These are phyloP conservation scores for Gelatoporia subvermispora DNA, from an alignment of 768 basidiomycete genomes.

Conservation along the genomic window DNA sequence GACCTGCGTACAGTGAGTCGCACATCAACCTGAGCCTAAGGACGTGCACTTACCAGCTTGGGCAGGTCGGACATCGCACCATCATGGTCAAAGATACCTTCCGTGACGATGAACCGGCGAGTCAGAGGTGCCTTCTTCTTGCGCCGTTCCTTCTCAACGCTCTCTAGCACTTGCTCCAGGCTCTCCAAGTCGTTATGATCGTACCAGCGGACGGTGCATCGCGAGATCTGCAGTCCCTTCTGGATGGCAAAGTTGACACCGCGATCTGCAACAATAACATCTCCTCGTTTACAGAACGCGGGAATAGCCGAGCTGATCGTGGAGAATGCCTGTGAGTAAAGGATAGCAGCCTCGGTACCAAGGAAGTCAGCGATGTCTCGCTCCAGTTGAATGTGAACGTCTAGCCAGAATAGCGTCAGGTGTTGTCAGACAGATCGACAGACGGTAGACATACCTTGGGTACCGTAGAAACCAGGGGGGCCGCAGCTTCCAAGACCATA, in stretches of 20 bases:
- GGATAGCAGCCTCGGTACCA: constrained; percentile 81
- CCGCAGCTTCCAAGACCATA: constrained; percentile 96
- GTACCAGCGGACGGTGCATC: constrained; percentile 90
- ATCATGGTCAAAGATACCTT: constrained; percentile 95
- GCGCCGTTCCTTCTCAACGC: constrained; percentile 83
- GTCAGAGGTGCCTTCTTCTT: constrained; percentile 80
- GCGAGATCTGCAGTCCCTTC: constrained; percentile 91
- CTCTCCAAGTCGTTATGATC: constrained; percentile 93
- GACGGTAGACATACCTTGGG: constrained; percentile 59
- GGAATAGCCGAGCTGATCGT: constrained; percentile 93
- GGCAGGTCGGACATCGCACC: constrained; percentile 91
- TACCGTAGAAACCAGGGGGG: constrained; percentile 96
- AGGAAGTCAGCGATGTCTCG: constrained; percentile 87
- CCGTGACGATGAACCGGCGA: constrained; percentile 91
- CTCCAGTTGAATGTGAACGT: constrained; percentile 89
- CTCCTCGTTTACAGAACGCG: constrained; percentile 95
- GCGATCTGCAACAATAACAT: constrained; percentile 98
- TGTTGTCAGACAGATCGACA: background rate
- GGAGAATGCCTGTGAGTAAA: constrained; percentile 92
- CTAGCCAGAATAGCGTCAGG: constrained; percentile 33
- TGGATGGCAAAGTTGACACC: constrained; percentile 94
- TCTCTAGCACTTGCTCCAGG: constrained; percentile 81
- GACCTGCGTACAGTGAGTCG: constrained; percentile 44
- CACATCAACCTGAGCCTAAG: background rate
- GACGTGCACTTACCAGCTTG: constrained; percentile 59